These are phyloP conservation scores for Penicillium chermesinum DNA, from an alignment of 495 filamentous ascomycete genomes.

Conservation along the genomic window DNA sequence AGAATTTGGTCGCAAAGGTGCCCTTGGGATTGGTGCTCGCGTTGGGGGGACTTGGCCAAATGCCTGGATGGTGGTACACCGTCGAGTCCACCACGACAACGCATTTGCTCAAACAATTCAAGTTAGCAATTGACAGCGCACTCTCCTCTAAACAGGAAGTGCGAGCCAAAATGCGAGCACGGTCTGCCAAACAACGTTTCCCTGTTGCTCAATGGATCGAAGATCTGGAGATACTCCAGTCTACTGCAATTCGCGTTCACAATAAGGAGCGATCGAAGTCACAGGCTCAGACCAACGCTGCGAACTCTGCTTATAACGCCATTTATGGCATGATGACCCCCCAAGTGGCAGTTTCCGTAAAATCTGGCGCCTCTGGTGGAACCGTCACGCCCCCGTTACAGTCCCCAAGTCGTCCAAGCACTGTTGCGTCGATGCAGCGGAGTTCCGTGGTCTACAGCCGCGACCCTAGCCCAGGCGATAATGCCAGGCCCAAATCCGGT, in stretches of 20 bases:
- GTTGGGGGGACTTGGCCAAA: conserved; percentile 67
- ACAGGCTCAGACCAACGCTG: conserved; percentile 23
- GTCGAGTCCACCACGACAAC: conserved; percentile 65
- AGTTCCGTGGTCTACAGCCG: conserved; percentile 45
- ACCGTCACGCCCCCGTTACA: conserved; percentile 39
- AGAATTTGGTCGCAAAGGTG: conserved; percentile 74
- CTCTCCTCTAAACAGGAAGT: conserved; percentile 54
- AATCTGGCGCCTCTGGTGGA: conserved; percentile 42
- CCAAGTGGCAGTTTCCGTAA: conserved; percentile 23
- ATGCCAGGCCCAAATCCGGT: conserved; percentile 32
- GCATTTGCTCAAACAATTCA: conserved; percentile 70
- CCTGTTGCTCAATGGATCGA: conserved; percentile 66
- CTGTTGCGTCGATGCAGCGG: conserved; percentile 35
- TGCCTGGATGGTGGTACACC: conserved; percentile 74
- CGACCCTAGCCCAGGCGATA: conserved; percentile 34
- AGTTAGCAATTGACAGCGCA: conserved; percentile 60
- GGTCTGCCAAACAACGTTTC: conserved; percentile 72
- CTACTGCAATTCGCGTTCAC: conserved; percentile 48
- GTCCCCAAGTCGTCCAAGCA: conserved; percentile 41
- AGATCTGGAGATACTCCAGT: conserved; percentile 57
- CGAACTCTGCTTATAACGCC: conserved; percentile 35
- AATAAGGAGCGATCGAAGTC: conserved; percentile 35
- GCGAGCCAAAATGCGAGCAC: conserved; percentile 65
- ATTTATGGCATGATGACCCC: conserved; percentile 41
- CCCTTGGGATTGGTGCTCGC: conserved; percentile 65